Percentiles rank a stretch among this genome's conserved stretches.
phyloP scores from a whole-genome alignment of 2,329 filamentous ascomycete genomes.

The Penicillium sp. region DNA sequence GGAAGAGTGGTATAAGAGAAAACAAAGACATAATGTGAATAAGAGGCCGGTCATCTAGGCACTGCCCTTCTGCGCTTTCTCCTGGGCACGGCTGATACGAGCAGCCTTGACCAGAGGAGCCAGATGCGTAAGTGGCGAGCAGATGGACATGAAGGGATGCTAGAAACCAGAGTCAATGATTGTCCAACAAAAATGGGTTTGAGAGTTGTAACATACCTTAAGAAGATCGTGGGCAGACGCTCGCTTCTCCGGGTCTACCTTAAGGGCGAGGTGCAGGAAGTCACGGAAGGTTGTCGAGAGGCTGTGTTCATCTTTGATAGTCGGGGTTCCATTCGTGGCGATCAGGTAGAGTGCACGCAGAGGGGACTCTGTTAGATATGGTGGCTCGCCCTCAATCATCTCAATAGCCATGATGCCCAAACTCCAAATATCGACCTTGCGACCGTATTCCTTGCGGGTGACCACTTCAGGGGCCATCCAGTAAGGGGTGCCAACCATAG shows the following conservation, averaged over 20 bases:
- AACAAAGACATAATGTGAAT: conserved; percentile 7
- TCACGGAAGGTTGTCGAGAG: conserved; percentile 81
- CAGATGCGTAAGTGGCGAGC: conserved; percentile 71
- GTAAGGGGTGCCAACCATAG: conserved; percentile 98
- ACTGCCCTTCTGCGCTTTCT: conserved; percentile 69
- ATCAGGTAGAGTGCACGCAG: conserved; percentile 92
- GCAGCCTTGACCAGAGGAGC: conserved; percentile 85
- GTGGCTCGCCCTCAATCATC: conserved; percentile 98
- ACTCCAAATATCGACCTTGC: conserved; percentile 98
- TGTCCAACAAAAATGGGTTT: background rate
- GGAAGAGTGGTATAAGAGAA: conserved; percentile 29
- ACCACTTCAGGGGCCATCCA: conserved; percentile 99
- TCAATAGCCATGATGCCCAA: conserved; percentile 99
- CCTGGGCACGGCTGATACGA: conserved; percentile 78
- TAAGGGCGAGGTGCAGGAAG: conserved; percentile 88
- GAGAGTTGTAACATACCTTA: conserved; percentile 62
- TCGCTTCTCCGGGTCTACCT: conserved; percentile 95
- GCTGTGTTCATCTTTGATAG: conserved; percentile 88
- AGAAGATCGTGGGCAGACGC: conserved; percentile 92
- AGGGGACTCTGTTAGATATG: conserved; percentile 93
- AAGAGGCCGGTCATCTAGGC: background rate
- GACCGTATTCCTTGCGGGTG: conserved; percentile 93
- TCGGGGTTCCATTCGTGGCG: conserved; percentile 91
- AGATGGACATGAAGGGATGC: conserved; percentile 79
- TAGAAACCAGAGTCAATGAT: conserved; percentile 37